A percentile compares a stretch with the other conserved stretches of the same genome.
phyloP scores from a whole-genome alignment of 192 early-diverging fungal species.

The Ambispora gerdemannii region DNA sequence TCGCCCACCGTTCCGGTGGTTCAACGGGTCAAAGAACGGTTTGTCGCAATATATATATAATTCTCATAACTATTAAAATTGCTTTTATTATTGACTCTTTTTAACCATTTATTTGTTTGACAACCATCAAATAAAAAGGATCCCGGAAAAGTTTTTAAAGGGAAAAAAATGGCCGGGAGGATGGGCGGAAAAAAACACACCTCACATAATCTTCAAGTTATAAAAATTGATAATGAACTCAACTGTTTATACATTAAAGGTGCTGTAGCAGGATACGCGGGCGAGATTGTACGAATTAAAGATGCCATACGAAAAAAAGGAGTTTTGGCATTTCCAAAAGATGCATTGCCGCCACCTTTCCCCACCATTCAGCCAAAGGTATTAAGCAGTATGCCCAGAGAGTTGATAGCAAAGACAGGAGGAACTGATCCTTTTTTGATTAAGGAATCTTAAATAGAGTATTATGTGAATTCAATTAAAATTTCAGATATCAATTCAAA shows the following conservation, averaged over 20 bases:
- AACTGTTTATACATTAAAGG: slow-evolving; percentile 95
- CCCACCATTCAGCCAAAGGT: slow-evolving; percentile 60
- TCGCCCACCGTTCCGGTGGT: slow-evolving; percentile 83
- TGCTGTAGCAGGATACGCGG: slow-evolving; percentile 81
- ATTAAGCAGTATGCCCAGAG: slow-evolving; percentile 46
- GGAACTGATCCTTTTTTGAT: slow-evolving; percentile 47
- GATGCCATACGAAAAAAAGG: slow-evolving; percentile 81
- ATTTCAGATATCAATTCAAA: no score
- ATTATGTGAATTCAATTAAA: no score
- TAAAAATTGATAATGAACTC: slow-evolving; percentile 81
- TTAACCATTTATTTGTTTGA: background rate
- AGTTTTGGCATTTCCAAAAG: slow-evolving; percentile 60
- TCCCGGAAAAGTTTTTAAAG: slow-evolving; percentile 89
- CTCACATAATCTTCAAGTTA: slow-evolving; percentile 75
- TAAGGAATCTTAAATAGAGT: slow-evolving; percentile 46
- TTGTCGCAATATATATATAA: no score
- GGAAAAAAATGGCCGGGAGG: slow-evolving; percentile 97
- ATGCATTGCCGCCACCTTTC: slow-evolving; percentile 62
- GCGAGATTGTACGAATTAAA: slow-evolving; percentile 78
- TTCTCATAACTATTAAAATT: no score
- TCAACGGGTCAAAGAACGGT: slow-evolving; percentile 83
- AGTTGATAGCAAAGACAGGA: slow-evolving; percentile 47
- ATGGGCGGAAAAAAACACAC: slow-evolving; percentile 87
- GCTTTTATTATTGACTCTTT: background rate
- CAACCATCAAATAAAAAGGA: slow-evolving; percentile 33